These are phyloP conservation scores for Malassezia psittaci DNA, from an alignment of 1,284 basidiomycete species.

Conservation along the genomic window DNA sequence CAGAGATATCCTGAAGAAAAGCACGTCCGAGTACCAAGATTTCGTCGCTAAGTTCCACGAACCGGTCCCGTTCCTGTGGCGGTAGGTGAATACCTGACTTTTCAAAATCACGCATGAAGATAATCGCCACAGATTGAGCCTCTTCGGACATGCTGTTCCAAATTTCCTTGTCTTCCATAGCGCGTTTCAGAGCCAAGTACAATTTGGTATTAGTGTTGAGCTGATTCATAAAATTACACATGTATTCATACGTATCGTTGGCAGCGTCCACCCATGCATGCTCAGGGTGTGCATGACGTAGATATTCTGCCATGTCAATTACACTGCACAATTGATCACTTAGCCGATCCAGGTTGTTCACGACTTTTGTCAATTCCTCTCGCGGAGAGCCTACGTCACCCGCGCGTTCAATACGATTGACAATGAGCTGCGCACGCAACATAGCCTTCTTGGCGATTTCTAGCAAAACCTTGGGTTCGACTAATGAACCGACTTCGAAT, in stretches of 20 bases:
- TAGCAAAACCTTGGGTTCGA: slow-evolving; percentile 28
- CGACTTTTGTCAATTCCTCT: slow-evolving; percentile 31
- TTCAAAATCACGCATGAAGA: slow-evolving; percentile 93
- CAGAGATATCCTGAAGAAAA: slow-evolving; percentile 57
- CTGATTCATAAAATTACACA: slow-evolving; percentile 95
- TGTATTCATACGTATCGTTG: slow-evolving; percentile 74
- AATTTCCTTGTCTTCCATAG: slow-evolving; percentile 45
- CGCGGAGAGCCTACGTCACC: slow-evolving; percentile 14
- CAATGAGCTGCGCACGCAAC: slow-evolving; percentile 40
- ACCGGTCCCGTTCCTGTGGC: slow-evolving; percentile 62
- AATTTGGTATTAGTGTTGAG: slow-evolving; percentile 89
- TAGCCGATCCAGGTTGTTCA: slow-evolving; percentile 63
- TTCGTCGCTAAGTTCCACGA: slow-evolving; percentile 82
- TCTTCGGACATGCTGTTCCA: slow-evolving; percentile 40
- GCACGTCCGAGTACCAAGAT: slow-evolving; percentile 78
- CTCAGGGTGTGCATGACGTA: slow-evolving; percentile 87
- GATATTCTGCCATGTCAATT: slow-evolving; percentile 87
- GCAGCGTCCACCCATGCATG: slow-evolving; percentile 69
- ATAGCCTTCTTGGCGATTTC: slow-evolving; percentile 34
- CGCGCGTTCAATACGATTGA: slow-evolving; percentile 35
- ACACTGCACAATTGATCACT: slow-evolving; percentile 91
- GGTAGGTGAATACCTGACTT: slow-evolving; percentile 90
- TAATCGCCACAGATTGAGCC: slow-evolving; percentile 62
- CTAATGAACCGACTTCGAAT: slow-evolving; percentile 33
- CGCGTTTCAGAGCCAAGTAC: slow-evolving; percentile 53